Base-by-base conservation (phyloP, 2,329 filamentous ascomycete genomes). In the Kalaharituber pfeilii region DNA sequence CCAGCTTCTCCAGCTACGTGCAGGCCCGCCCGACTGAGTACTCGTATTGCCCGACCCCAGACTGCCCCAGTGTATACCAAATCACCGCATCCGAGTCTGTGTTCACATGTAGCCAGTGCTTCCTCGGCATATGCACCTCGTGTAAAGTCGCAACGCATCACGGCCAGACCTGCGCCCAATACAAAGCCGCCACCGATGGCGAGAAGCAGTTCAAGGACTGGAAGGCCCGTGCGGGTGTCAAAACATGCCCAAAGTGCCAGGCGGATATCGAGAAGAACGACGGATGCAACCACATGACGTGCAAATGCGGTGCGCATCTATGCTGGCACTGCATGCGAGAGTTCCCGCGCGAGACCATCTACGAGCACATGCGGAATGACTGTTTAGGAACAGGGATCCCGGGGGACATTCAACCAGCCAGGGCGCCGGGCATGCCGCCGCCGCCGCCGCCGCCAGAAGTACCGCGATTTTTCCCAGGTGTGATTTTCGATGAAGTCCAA, bases 281-380 rank as follows among this genome's bases (percentile, higher is more conserved):
- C 0, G 72, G 72, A 0, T 75, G 73, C 56, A 68, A 73, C 55
- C 71, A 75, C 57, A 70, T 75, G 57, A 59, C 57, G 0, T 75
- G 73, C 54, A 59, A 57, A 1, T 75, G 73, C 54, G 54, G 62
- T 1, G 58, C 65, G 1, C 69, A 74, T 54, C 70, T 74, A 27
- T 75, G 72, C 56, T 75, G 71, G 71, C 64, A 68, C 1, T 75
- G 73, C 53, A 55, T 73, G 62, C 52, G 53, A 13, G 61, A 56
- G 0, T 74, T 73, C 6, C 27, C 50, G n/a, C 3, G 4, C 13
- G 6, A 11, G 3, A 6, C 5, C 11, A 47, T 47, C 18, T 47
- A 47, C 22, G 15, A 24, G 13, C 42, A 47, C 22, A 47, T 47
- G 42, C 5, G 42, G 13, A 4, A 5, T 13, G 42, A 7, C 2